Base-by-base conservation (phyloP, 192 early-diverging fungal species). In the Entophlyctis helioformis region DNA sequence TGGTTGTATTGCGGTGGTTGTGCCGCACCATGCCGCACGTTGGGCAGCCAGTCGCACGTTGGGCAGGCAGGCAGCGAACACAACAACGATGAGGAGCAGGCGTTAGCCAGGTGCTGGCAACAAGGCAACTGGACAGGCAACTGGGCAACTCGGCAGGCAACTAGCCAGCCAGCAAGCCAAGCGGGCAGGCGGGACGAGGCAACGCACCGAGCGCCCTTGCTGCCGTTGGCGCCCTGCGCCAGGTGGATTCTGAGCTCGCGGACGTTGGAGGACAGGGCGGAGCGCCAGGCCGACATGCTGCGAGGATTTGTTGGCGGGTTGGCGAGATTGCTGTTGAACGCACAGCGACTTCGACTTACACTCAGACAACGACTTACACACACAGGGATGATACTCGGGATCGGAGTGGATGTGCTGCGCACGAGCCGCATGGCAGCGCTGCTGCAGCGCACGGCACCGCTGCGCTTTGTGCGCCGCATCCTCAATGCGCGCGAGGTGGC, bases 241-340 rank as follows among this genome's bases (percentile, higher is more conserved):
- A 85, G 75, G 68, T 95, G 91, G 34, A 95, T 75, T 42, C 91
- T 84, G 15, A 95, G 72, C 63, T 95, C 91, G 60, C 86, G 85
- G 27, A 95, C 68, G 56, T 44, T 34, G 16, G 53, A 41, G 18
- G 52, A 40, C 19, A 67, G 38, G n/a, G 36, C 50, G 23, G 45
- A 21, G 28, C 53, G 51, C 59, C 51, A 60, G 33, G 50, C 29
- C 4, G 29, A 31, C 29, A 31, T 31, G n/a, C n/a, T n/a, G n/a
- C n/a, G n/a, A n/a, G n/a, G n/a, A n/a, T n/a, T n/a, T n/a, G n/a
- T n/a, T n/a, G n/a, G n/a, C n/a, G n/a, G n/a, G n/a, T n/a, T n/a
- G n/a, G n/a, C n/a, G n/a, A n/a, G n/a, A n/a, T n/a, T n/a, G n/a
- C n/a, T n/a, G n/a, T n/a, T n/a, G n/a, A n/a, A n/a, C n/a, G n/a